phyloP scores from a whole-genome alignment of 768 basidiomycete species.

The Suillus lakei region DNA sequence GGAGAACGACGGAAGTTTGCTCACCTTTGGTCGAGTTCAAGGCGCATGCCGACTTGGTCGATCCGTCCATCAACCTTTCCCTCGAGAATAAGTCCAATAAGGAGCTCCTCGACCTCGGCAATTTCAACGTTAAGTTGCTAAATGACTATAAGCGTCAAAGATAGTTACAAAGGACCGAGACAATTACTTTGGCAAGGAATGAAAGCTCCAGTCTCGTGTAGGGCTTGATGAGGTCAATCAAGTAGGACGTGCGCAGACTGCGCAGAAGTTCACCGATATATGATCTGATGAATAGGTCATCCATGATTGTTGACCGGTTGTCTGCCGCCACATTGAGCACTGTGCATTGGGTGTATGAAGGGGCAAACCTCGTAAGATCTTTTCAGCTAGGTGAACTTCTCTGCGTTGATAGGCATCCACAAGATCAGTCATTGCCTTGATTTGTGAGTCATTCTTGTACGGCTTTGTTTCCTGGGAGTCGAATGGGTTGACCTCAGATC shows the following conservation, averaged over 20 bases:
- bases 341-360: slow-evolving; percentile 1
- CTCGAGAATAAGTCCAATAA: slow-evolving; percentile 92
- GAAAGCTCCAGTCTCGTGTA: slow-evolving; percentile 93
- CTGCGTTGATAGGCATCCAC: slow-evolving; percentile 96
- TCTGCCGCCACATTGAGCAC: slow-evolving; percentile 49
- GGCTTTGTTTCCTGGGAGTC: slow-evolving; percentile 99
- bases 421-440: slow-evolving; percentile 97
- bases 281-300: slow-evolving; percentile 90
- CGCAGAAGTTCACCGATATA: slow-evolving; percentile 97
- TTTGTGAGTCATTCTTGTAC: slow-evolving; percentile 94
- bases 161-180: background rate
- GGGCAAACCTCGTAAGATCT: slow-evolving; percentile 79
- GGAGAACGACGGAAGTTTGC: slow-evolving; percentile 30
- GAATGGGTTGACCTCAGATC: slow-evolving; percentile 98
- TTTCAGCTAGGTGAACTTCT: slow-evolving; percentile 97
- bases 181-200: slow-evolving; percentile 85
- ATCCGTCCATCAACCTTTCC: slow-evolving; percentile 97
- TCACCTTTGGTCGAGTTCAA: slow-evolving; percentile 89
- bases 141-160: slow-evolving; percentile 6
- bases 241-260: slow-evolving; percentile 92
- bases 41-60: slow-evolving; percentile 92
- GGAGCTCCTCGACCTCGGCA: slow-evolving; percentile 90
- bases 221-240: slow-evolving; percentile 97
- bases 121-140: slow-evolving; percentile 96
- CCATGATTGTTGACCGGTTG: slow-evolving; percentile 94